Evolutionary conservation across 2,329 filamentous ascomycete genomes (phyloP).

Genomic region (Coniella lustricola): DNA sequence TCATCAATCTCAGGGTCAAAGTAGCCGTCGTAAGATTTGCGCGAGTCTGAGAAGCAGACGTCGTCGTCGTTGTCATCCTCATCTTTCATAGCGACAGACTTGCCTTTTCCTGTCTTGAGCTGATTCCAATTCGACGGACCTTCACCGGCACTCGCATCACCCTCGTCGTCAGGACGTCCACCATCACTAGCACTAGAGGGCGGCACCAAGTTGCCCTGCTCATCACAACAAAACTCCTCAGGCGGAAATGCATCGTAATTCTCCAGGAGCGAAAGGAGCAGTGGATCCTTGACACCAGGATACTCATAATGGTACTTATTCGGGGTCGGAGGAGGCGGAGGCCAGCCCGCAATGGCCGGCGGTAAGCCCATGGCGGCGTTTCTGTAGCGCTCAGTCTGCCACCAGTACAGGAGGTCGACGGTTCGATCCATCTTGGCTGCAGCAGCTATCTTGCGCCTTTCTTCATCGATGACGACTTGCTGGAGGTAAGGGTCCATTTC

Average conservation of each 20-base stretch:
- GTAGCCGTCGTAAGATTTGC: no score
- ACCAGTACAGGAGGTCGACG: no score
- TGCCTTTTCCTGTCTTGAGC: no score
- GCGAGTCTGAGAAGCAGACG: not conserved
- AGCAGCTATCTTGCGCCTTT: no score
- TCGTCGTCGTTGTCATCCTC: not conserved
- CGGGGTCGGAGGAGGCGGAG: not conserved
- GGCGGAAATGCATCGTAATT: constrained; percentile 6
- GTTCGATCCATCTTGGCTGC: no score
- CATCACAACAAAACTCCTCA: not conserved
- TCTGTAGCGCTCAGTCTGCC: no score
- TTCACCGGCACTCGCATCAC: not conserved
- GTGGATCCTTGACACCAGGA: constrained; percentile 5
- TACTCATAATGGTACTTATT: constrained; percentile 1
- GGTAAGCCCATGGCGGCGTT: no score
- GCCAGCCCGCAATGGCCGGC: no score
- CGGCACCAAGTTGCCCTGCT: no score
- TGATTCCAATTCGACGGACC: no score
- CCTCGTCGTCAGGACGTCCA: not conserved
- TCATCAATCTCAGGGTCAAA: not conserved
- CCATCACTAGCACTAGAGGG: no score
- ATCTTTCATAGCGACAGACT: not conserved
- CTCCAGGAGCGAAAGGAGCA: constrained; percentile 5
- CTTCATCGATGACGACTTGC: not conserved
- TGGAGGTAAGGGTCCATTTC: not conserved